These are phyloP conservation scores for Zalerion maritima DNA, from an alignment of 495 filamentous ascomycete genomes.

Conservation along the genomic window DNA sequence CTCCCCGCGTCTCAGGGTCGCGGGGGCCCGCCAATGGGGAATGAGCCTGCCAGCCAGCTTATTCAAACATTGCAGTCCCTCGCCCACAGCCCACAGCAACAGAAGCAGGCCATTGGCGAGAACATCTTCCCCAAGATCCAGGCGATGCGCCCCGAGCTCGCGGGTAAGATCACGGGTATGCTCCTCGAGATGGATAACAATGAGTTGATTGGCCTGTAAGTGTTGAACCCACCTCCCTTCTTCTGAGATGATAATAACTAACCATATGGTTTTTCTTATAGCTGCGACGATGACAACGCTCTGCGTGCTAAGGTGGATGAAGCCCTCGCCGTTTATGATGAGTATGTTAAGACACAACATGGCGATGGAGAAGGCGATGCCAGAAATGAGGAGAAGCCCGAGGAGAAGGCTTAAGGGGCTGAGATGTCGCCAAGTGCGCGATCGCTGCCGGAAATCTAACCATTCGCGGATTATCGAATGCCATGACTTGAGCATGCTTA, in stretches of 20 bases:
- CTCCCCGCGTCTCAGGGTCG: slow-evolving; percentile 41
- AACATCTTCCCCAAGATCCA: slow-evolving; percentile 96
- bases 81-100: slow-evolving; percentile 47
- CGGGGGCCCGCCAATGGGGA: slow-evolving; percentile 32
- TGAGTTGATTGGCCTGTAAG: slow-evolving; percentile 91
- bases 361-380: slow-evolving; percentile 24
- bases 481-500: too few species aligned
- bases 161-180: slow-evolving; percentile 99
- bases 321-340: slow-evolving; percentile 91
- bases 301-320: slow-evolving; percentile 92
- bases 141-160: slow-evolving; percentile 79
- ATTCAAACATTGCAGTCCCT: slow-evolving; percentile 22
- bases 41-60: slow-evolving; percentile 8
- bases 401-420: slow-evolving; percentile 44
- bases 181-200: slow-evolving; percentile 96
- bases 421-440: too few species aligned
- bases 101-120: slow-evolving; percentile 98
- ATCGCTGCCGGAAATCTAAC: too few species aligned
- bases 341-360: slow-evolving; percentile 82
- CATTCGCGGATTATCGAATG: too few species aligned
- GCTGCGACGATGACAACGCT: slow-evolving; percentile 77
- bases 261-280: slow-evolving; percentile 26
- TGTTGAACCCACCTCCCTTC: slow-evolving; percentile 15
- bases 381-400: slow-evolving; percentile 40
- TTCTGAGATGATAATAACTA: slow-evolving; percentile 3